These are phyloP conservation scores for Blastomyces parvus DNA, from an alignment of 2,329 filamentous ascomycete species.

Conservation along the genomic window DNA sequence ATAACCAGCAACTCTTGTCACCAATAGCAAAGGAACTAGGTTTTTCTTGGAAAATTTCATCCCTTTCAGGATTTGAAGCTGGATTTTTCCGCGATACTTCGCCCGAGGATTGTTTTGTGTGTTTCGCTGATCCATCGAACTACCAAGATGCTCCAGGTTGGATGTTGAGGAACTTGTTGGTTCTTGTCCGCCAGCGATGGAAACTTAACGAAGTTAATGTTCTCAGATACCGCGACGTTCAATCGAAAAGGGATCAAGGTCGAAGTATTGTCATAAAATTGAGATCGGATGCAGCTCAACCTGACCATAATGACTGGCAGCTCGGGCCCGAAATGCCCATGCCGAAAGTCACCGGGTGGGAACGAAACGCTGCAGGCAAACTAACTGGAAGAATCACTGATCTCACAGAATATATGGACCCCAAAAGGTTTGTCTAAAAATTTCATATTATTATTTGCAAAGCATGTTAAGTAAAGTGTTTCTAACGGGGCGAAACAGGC, in stretches of 20 bases:
- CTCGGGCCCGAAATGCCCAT: constrained; percentile 36
- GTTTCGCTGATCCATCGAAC: constrained; percentile 87
- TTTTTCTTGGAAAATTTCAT: constrained; percentile 68
- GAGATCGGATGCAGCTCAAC: constrained; percentile 25
- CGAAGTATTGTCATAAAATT: constrained; percentile 70
- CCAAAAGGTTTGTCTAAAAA: constrained; percentile 44
- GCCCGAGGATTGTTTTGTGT: constrained; percentile 68
- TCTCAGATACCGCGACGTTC: constrained; percentile 80
- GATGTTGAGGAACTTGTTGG: constrained; percentile 81
- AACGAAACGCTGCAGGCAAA: constrained; percentile 70
- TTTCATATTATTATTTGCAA: constrained; percentile 3
- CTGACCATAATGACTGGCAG: constrained; percentile 21
- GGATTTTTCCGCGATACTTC: constrained; percentile 72
- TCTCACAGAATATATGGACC: constrained; percentile 89
- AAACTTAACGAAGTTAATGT: constrained; percentile 68
- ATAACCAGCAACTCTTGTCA: constrained; percentile 40
- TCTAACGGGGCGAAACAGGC: constrained; percentile 24
- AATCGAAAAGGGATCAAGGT: constrained; percentile 64
- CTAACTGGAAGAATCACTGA: constrained; percentile 69
- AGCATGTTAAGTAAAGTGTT: neutral
- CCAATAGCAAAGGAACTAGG: constrained; percentile 48
- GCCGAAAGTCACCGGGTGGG: constrained; percentile 94
- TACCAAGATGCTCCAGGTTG: constrained; percentile 81
- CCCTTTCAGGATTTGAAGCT: constrained; percentile 67
- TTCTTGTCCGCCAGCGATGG: constrained; percentile 76